These are phyloP conservation scores for Penicillium sp. DNA, from an alignment of 2,329 filamentous ascomycete genomes.

Conservation along the genomic window DNA sequence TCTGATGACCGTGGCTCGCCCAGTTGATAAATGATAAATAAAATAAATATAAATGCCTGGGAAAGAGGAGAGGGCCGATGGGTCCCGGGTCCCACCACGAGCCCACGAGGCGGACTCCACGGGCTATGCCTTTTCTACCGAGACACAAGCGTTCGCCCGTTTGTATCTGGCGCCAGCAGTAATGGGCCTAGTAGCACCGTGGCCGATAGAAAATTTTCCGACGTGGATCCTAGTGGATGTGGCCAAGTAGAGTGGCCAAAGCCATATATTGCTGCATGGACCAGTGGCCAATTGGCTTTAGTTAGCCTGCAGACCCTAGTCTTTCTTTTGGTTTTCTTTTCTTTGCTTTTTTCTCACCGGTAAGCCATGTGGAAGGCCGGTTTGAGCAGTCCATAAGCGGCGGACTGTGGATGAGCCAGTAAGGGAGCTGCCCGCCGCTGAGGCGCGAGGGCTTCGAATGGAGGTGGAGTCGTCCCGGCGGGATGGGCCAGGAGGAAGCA, in stretches of 20 bases:
- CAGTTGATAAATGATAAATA: not conserved
- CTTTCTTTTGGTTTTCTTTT: not conserved
- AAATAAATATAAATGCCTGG: not conserved
- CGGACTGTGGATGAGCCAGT: constrained; percentile 25
- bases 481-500: not conserved
- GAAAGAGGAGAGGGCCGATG: constrained; percentile 2
- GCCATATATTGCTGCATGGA: constrained; percentile 25
- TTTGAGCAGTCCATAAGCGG: constrained; percentile 21
- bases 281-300: constrained; percentile 25
- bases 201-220: constrained; percentile 29
- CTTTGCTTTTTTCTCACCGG: constrained; percentile 6
- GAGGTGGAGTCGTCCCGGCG: constrained; percentile 9
- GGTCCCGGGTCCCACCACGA: not conserved
- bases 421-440: constrained; percentile 34
- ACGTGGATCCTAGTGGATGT: constrained; percentile 27
- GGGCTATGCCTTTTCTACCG: not conserved
- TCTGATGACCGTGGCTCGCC: not conserved
- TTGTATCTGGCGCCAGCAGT: not conserved
- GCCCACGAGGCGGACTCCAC: constrained; percentile 2
- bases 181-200: not conserved
- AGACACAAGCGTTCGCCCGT: constrained; percentile 1
- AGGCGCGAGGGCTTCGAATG: constrained; percentile 1
- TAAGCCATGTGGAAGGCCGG: constrained; percentile 17
- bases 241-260: constrained; percentile 4
- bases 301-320: constrained; percentile 20